Evolutionary conservation across 805 yeast species (phyloP).

Genomic region (Diddensiella santjacobensis): DNA sequence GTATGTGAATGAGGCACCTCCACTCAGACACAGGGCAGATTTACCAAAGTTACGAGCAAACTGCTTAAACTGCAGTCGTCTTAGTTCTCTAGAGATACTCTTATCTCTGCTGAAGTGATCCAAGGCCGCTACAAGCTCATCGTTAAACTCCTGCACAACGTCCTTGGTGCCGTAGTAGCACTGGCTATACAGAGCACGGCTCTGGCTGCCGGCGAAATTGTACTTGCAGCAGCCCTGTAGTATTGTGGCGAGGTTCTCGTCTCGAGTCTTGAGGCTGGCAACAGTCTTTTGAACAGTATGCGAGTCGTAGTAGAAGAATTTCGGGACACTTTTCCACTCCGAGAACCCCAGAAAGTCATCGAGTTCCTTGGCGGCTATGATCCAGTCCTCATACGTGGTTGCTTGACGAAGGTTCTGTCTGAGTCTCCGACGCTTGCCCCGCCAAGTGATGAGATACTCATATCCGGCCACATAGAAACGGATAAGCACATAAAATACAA

Average conservation of each 20-base stretch:
- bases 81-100: conserved; percentile 38
- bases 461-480: conserved; percentile 59
- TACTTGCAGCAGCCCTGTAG: conserved; percentile 65
- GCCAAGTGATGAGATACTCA: conserved; percentile 59
- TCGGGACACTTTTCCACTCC: conserved; percentile 59
- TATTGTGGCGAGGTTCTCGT: conserved; percentile 49
- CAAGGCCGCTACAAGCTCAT: conserved; percentile 49
- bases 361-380: conserved; percentile 50
- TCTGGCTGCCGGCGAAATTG: conserved; percentile 77
- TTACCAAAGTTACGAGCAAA: conserved; percentile 64
- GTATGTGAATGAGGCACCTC: conserved; percentile 78
- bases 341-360: conserved; percentile 58
- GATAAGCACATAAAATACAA: conserved; percentile 47
- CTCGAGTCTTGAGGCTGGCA: conserved; percentile 38
- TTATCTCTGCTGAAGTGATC: conserved; percentile 39
- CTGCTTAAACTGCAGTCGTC: conserved; percentile 51
- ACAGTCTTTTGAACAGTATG: conserved; percentile 51
- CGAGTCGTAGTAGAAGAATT: conserved; percentile 66
- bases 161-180: conserved; percentile 71
- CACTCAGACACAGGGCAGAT: conserved; percentile 67
- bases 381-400: conserved; percentile 58
- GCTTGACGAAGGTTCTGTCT: conserved; percentile 50
- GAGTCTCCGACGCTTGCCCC: conserved; percentile 51
- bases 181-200: conserved; percentile 66
- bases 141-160: conserved; percentile 52